Percentiles rank a stretch among this genome's conserved stretches.
phyloP scores from a whole-genome alignment of 129 eudicot genomes.

The Pseudognaphalium luteoalbum region DNA sequence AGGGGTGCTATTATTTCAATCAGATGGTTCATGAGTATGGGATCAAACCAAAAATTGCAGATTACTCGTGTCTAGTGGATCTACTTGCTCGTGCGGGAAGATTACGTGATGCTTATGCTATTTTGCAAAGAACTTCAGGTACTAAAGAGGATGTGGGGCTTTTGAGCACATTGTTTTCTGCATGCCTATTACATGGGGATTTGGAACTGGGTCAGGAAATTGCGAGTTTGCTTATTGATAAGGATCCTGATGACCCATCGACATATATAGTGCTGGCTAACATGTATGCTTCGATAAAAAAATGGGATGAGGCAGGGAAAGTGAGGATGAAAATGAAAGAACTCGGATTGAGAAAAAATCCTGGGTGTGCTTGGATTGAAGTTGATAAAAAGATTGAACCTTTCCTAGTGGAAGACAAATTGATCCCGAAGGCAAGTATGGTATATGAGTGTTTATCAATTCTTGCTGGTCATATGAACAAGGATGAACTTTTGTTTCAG shows the following conservation, averaged over 20 bases:
- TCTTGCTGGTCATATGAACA: slow-evolving; percentile 34
- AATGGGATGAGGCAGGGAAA: slow-evolving; percentile 39
- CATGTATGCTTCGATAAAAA: slow-evolving; percentile 38
- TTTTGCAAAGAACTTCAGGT: slow-evolving; percentile 8
- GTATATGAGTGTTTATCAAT: slow-evolving; percentile 35
- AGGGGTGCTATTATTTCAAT: slow-evolving; percentile 38
- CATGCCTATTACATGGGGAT: slow-evolving; percentile 34
- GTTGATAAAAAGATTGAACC: slow-evolving; percentile 38
- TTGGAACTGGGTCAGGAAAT: slow-evolving; percentile 30
- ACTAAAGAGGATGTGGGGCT: slow-evolving; percentile 33
- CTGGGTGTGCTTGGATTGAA: slow-evolving; percentile 44
- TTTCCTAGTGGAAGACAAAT: slow-evolving; percentile 33
- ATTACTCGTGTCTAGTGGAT: slow-evolving; percentile 33
- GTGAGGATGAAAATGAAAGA: slow-evolving; percentile 41
- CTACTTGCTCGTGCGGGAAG: slow-evolving; percentile 35
- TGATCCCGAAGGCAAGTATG: slow-evolving; percentile 26
- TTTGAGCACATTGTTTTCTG: slow-evolving; percentile 40
- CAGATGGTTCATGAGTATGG: slow-evolving; percentile 34
- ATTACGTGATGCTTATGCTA: slow-evolving; percentile 32
- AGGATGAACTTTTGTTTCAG: slow-evolving; percentile 26
- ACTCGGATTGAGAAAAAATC: slow-evolving; percentile 37
- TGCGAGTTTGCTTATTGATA: slow-evolving; percentile 33
- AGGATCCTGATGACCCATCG: slow-evolving; percentile 36
- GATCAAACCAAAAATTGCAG: slow-evolving; percentile 29
- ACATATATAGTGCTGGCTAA: slow-evolving; percentile 34